phyloP scores from a whole-genome alignment of 495 filamentous ascomycete species.

The Aspergillus coremiiformis region DNA sequence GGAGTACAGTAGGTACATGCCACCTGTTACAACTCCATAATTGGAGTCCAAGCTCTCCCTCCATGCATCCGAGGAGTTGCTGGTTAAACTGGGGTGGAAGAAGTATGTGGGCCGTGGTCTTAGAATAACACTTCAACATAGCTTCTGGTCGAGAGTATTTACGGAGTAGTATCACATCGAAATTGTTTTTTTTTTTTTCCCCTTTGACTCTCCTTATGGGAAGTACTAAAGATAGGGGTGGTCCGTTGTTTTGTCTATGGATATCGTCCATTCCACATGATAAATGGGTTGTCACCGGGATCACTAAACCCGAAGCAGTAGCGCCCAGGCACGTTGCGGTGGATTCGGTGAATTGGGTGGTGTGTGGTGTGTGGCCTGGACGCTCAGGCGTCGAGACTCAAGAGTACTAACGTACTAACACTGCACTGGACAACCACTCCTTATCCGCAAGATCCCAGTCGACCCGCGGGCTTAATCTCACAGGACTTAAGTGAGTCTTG shows the following conservation, averaged over 20 bases:
- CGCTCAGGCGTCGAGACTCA: conserved; percentile 11
- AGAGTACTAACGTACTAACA: too few species aligned
- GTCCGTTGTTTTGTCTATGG: neutral
- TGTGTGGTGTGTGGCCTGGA: conserved; percentile 12
- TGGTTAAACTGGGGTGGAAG: too few species aligned
- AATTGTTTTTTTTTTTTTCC: neutral
- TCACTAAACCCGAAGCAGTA: conserved; percentile 1
- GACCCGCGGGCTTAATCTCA: conserved; percentile 10
- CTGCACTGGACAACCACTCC: conserved; percentile 5
- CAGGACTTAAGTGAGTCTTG: conserved; percentile 7
- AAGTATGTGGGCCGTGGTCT: too few species aligned
- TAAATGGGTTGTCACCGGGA: neutral
- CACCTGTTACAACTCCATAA: too few species aligned
- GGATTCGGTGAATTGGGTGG: neutral
- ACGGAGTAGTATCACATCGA: too few species aligned
- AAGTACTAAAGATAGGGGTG: neutral
- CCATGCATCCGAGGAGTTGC: too few species aligned
- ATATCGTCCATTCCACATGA: neutral
- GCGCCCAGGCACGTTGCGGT: neutral
- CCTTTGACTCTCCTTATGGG: neutral
- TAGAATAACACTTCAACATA: too few species aligned
- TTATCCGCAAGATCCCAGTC: conserved; percentile 7
- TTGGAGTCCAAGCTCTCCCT: too few species aligned
- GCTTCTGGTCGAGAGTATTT: too few species aligned
- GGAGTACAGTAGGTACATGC: too few species aligned